These are phyloP conservation scores for Eruca vesicaria DNA, from an alignment of 441 rosid genomes.

Conservation along the genomic window DNA sequence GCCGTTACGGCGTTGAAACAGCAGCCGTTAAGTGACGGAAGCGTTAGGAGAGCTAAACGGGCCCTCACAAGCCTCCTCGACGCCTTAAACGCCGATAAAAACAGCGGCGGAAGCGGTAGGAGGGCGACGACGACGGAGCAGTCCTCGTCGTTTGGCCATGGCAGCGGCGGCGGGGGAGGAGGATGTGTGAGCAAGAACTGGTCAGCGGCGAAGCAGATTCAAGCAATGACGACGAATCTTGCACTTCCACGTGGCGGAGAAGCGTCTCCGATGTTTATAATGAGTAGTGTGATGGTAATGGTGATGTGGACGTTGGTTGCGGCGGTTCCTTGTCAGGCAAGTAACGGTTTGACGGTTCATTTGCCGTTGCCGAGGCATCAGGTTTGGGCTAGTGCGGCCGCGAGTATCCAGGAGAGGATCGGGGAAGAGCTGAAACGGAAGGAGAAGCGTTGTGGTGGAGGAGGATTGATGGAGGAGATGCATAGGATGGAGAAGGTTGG, in stretches of 20 bases:
- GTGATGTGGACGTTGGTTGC: conserved; percentile 78
- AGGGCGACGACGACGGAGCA: conserved; percentile 50
- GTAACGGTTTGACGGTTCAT: conserved; percentile 54
- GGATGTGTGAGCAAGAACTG: conserved; percentile 66
- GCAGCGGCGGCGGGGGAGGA: conserved; percentile 39
- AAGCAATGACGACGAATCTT: conserved; percentile 69
- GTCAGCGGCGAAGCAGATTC: conserved; percentile 92
- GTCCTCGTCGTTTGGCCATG: conserved; percentile 70
- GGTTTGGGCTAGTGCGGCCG: conserved; percentile 64
- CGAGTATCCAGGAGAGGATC: conserved; percentile 62
- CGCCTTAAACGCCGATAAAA: conserved; percentile 44
- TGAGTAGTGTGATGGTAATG: conserved; percentile 57
- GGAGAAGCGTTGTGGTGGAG: conserved; percentile 66
- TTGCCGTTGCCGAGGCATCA: conserved; percentile 66
- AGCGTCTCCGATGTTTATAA: conserved; percentile 52
- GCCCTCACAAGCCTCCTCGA: conserved; percentile 50
- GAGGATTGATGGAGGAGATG: conserved; percentile 75
- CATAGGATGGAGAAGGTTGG: conserved; percentile 77
- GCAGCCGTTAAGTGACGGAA: conserved; percentile 76
- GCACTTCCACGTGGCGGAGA: conserved; percentile 69
- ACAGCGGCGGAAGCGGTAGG: conserved; percentile 21
- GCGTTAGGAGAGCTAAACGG: conserved; percentile 69
- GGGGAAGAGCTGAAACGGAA: conserved; percentile 89
- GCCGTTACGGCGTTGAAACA: conserved; percentile 65
- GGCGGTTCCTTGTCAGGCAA: conserved; percentile 83